Conservation (phyloP, 306 rosid species). For the Medicago lupulina region DNA sequence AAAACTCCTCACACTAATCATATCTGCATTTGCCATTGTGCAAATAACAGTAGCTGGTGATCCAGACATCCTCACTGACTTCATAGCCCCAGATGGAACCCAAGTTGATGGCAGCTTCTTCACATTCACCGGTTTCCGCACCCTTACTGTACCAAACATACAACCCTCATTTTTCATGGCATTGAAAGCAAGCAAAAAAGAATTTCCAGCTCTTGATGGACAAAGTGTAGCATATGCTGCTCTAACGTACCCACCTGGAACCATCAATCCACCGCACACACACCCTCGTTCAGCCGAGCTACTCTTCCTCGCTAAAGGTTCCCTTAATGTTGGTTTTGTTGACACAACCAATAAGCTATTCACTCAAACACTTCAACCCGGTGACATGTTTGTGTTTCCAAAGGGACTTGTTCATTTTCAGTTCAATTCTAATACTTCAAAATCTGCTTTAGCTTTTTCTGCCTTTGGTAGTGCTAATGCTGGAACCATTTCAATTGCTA, state of each 20-base stretch:
- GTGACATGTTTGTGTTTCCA: slow-evolving; percentile 61
- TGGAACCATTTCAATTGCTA: slow-evolving; percentile 50
- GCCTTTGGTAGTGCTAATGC: slow-evolving; percentile 63
- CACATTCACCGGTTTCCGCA: slow-evolving; percentile 55
- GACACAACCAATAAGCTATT: slow-evolving; percentile 59
- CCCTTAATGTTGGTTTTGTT: slow-evolving; percentile 59
- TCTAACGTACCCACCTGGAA: slow-evolving; percentile 43
- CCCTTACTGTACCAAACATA: background rate
- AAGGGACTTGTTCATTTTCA: slow-evolving; percentile 67
- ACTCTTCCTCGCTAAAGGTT: slow-evolving; percentile 43
- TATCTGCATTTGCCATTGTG: slow-evolving; percentile 32
- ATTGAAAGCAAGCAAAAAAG: slow-evolving; percentile 46
- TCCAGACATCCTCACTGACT: slow-evolving; percentile 55
- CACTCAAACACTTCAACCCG: slow-evolving; percentile 40
- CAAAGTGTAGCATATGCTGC: slow-evolving; percentile 65
- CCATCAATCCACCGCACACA: slow-evolving; percentile 55
- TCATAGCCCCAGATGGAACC: slow-evolving; percentile 27
- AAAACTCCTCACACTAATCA: slow-evolving; percentile 35
- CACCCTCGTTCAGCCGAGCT: slow-evolving; percentile 67
- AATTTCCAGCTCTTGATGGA: slow-evolving; percentile 60
- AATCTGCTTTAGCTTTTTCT: slow-evolving; percentile 46
- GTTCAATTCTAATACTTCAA: slow-evolving; percentile 33
- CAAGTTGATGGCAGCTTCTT: slow-evolving; percentile 52
- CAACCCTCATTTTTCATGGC: slow-evolving; percentile 39
- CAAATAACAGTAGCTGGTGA: slow-evolving; percentile 49